Base-by-base conservation (phyloP, 345 rosid genomes). In the Salix viminalis region DNA sequence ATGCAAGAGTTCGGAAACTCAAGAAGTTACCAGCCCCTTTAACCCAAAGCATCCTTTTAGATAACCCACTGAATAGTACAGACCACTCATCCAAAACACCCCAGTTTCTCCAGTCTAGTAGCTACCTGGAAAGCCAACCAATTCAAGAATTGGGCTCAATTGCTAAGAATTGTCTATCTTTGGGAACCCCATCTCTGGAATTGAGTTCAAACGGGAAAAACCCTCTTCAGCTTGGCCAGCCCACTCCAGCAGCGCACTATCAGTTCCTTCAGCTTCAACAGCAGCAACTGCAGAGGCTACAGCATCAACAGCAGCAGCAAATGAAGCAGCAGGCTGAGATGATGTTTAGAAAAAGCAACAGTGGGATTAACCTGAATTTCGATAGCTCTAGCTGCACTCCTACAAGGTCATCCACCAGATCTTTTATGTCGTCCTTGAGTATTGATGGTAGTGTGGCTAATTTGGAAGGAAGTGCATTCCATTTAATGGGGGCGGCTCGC, bases 1-100 rank as follows among this genome's bases (percentile, higher is more conserved):
- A 94, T 88, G 97, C 99, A 12, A 90, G 99, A 84, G 93, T 94
- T 56, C 89, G 98, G 82, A 91, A 88, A 84, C 76, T 86, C n/a
- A 91, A 87, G 86, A 89, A 87, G 23, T 72, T 84, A 30, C 86
- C 83, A 4, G 68, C 82, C 69, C 86, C 91, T 82, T 66, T 87
- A 46, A 85, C 91, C 76, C 92, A 86, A 56, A 83, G 71, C 77
- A 75, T 85, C 69, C 86, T 92, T 65, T 85, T 96, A 85, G 94
- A 91, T 60, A 85, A 79, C 75, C 86, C 86, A 30, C 80, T 74
- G 37, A 80, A 68, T 68, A 86, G 74, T 54, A 37, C 87, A 28
- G 87, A 86, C 75, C 76, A 44, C 72, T 80, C 88, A 8, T 60
- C 85, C 65, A 88, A 85, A 81, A 76, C 75, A 73, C 80, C 75